Percentiles rank a stretch among this genome's conserved stretches.
phyloP scores from a whole-genome alignment of 1,284 basidiomycete genomes.

The Rhodotorula mucilaginosa region DNA sequence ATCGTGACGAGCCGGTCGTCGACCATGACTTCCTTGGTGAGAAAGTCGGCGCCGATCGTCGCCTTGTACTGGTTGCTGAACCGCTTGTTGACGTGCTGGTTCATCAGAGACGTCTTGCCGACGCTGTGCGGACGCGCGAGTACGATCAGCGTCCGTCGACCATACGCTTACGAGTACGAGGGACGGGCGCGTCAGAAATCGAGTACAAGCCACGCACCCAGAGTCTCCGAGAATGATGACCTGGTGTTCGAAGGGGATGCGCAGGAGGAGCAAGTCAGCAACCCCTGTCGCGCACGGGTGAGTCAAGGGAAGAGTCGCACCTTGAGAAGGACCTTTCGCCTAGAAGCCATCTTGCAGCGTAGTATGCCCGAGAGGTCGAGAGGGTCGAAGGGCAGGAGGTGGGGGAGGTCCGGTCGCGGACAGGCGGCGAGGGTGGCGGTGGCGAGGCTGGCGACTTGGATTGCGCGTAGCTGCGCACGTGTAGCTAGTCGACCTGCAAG shows the following conservation, averaged over 20 bases:
- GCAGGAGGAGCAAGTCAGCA: no score
- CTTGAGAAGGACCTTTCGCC: slow-evolving; percentile 84
- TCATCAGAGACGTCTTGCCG: slow-evolving; percentile 99
- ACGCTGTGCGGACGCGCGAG: slow-evolving; percentile 60
- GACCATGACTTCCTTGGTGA: slow-evolving; percentile 98
- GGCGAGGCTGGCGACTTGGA: no score
- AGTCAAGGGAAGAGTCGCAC: slow-evolving; percentile 52
- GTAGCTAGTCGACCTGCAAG: no score
- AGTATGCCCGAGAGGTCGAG: background rate
- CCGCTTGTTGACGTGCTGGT: slow-evolving; percentile 99
- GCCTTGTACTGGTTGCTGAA: slow-evolving; percentile 99
- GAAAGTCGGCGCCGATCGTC: slow-evolving; percentile 59
- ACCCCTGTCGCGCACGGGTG: background rate
- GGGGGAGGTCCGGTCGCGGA: background rate
- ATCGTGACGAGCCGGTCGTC: slow-evolving; percentile 98
- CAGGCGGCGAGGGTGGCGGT: no score
- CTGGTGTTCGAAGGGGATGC: slow-evolving; percentile 52
- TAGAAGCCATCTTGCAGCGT: slow-evolving; percentile 54
- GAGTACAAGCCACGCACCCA: slow-evolving; percentile 53
- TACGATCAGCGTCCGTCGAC: no score
- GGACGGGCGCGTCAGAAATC: slow-evolving; percentile 8
- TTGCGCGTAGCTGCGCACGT: no score
- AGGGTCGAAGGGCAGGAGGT: background rate
- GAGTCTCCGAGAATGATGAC: slow-evolving; percentile 98
- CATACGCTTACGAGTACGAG: background rate